Percentiles rank a stretch among this genome's conserved stretches.
Evolutionary conservation across 2,329 filamentous ascomycete species (phyloP).

Genomic region (Penicillium aurantiogriseum): DNA sequence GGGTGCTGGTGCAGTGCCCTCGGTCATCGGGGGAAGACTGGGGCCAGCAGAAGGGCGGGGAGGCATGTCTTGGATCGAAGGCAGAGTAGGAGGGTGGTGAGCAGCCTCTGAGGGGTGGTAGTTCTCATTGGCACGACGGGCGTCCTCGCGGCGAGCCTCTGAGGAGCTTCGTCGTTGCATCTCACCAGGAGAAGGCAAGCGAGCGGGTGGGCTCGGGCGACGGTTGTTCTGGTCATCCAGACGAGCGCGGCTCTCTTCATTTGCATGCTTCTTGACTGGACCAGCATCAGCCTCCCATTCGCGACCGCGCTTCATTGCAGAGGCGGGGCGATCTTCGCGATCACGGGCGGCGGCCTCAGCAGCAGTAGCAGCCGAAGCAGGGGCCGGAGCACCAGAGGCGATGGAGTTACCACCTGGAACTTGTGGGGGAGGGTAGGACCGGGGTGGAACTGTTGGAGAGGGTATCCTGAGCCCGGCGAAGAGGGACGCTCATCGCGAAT

Average conservation of each 20-base stretch:
- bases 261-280: slow-evolving; percentile 75
- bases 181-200: slow-evolving; percentile 64
- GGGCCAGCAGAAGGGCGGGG: slow-evolving; percentile 49
- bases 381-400: slow-evolving; percentile 66
- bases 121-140: slow-evolving; percentile 70
- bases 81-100: slow-evolving; percentile 70
- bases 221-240: slow-evolving; percentile 81
- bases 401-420: slow-evolving; percentile 46
- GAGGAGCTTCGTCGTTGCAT: slow-evolving; percentile 75
- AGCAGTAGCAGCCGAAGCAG: slow-evolving; percentile 63
- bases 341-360: slow-evolving; percentile 67
- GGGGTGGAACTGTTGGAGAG: slow-evolving; percentile 75
- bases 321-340: slow-evolving; percentile 71
- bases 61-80: slow-evolving; percentile 49
- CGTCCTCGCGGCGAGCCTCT: slow-evolving; percentile 65
- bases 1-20: slow-evolving; percentile 41
- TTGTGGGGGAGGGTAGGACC: slow-evolving; percentile 61
- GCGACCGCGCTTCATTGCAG: slow-evolving; percentile 76
- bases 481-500: slow-evolving; percentile 80
- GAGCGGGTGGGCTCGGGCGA: slow-evolving; percentile 60
- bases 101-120: slow-evolving; percentile 93
- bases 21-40: slow-evolving; percentile 58
- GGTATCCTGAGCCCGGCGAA: slow-evolving; percentile 87
- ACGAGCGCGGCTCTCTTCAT: slow-evolving; percentile 81
- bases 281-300: slow-evolving; percentile 87